Evolutionary conservation across 148 eudicot genomes (phyloP).

Genomic region (Beta vulgaris): DNA sequence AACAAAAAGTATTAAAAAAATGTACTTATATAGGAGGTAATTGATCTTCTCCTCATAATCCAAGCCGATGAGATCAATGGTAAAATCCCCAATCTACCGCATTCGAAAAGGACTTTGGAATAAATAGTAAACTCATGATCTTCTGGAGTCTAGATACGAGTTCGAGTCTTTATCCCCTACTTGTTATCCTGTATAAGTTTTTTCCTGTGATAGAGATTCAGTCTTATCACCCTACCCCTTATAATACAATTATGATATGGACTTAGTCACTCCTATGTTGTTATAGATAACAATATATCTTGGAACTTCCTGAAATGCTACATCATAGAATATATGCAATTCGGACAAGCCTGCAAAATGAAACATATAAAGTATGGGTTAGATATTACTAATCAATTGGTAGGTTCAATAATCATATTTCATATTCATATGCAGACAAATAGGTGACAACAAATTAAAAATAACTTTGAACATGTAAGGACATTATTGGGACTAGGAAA

Average conservation of each 20-base stretch:
- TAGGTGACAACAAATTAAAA: background rate
- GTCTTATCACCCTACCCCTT: background rate
- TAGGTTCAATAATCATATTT: background rate
- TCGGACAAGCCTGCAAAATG: slow-evolving; percentile 5
- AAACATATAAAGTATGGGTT: background rate
- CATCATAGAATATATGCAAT: background rate
- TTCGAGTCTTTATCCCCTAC: background rate
- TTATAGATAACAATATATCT: background rate
- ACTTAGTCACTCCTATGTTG: background rate
- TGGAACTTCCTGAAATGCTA: background rate
- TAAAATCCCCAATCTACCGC: no score
- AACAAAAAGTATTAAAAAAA: no score
- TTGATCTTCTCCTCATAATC: no score
- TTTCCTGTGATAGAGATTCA: no score
- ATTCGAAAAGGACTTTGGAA: no score
- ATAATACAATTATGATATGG: background rate
- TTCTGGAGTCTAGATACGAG: background rate
- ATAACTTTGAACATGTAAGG: no score
- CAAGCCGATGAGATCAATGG: no score
- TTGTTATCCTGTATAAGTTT: no score
- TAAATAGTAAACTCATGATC: background rate
- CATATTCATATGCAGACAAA: slow-evolving; percentile 8
- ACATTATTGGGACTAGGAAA: background rate
- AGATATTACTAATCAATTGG: background rate
- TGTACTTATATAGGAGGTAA: no score